Percentiles rank a stretch among this genome's conserved stretches.
phyloP scores from a whole-genome alignment of 2,329 filamentous ascomycete genomes.

The Teratosphaeria epicoccoides region DNA sequence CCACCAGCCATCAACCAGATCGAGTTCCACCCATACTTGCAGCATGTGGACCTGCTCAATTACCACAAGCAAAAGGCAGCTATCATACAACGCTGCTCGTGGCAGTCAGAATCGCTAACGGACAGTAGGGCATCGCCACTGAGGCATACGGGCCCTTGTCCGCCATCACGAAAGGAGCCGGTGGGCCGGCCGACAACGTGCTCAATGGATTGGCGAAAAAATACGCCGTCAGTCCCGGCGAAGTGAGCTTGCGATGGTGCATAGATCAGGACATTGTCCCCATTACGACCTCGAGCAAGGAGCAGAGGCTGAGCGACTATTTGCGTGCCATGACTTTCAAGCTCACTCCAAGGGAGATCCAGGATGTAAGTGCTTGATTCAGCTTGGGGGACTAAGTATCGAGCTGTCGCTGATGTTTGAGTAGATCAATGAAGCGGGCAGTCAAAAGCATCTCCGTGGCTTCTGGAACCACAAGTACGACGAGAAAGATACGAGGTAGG shows the following conservation, averaged over 20 bases:
- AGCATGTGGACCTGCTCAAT: slow-evolving; percentile 47
- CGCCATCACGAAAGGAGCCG: slow-evolving; percentile 43
- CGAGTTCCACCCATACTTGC: slow-evolving; percentile 58
- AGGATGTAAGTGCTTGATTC: slow-evolving; percentile 23
- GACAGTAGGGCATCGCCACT: slow-evolving; percentile 35
- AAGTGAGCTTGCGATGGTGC: slow-evolving; percentile 50
- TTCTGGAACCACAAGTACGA: slow-evolving; percentile 43
- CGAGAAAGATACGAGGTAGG: slow-evolving; percentile 31
- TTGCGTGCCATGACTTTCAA: slow-evolving; percentile 46
- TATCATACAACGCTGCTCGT: not conserved
- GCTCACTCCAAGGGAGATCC: slow-evolving; percentile 47
- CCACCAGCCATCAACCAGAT: slow-evolving; percentile 57
- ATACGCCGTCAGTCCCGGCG: slow-evolving; percentile 47
- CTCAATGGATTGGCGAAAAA: slow-evolving; percentile 46
- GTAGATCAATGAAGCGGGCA: slow-evolving; percentile 37
- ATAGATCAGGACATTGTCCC: slow-evolving; percentile 50
- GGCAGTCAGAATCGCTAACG: not conserved
- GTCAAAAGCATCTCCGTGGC: slow-evolving; percentile 40
- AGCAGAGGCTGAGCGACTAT: slow-evolving; percentile 49
- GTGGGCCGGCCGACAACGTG: slow-evolving; percentile 46
- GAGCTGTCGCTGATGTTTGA: slow-evolving; percentile 2
- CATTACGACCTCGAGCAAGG: slow-evolving; percentile 51
- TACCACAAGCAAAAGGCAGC: slow-evolving; percentile 36
- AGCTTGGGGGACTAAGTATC: not conserved
- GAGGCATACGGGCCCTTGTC: slow-evolving; percentile 38